These are phyloP conservation scores for Ceratobasidium sp. DNA, from an alignment of 1,284 basidiomycete genomes.

Conservation along the genomic window DNA sequence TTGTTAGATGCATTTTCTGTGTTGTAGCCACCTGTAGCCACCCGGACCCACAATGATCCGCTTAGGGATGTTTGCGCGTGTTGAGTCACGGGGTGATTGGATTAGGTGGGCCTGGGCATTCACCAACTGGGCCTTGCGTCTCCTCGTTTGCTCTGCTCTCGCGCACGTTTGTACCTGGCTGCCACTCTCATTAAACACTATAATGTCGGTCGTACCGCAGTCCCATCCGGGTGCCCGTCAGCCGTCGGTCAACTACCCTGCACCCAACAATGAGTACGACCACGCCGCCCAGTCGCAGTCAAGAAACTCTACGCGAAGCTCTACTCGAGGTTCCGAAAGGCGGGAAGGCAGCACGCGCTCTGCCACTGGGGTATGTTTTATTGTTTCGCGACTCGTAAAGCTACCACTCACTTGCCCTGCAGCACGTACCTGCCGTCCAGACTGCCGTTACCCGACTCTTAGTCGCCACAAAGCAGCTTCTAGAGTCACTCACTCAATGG, in stretches of 20 bases:
- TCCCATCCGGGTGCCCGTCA: constrained; percentile 23
- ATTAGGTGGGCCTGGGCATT: constrained; percentile 18
- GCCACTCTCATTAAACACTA: neutral
- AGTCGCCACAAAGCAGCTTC: constrained; percentile 93
- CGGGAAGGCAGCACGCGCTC: constrained; percentile 27
- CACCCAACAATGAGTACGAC: constrained; percentile 25
- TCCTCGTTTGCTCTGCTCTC: neutral
- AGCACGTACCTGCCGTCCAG: constrained; percentile 65
- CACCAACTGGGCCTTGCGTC: constrained; percentile 10
- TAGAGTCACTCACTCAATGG: constrained; percentile 93
- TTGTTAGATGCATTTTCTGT: constrained; percentile 11
- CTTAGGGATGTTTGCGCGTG: constrained; percentile 20
- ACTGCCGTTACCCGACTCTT: constrained; percentile 92
- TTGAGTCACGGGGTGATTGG: constrained; percentile 33
- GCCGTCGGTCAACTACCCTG: constrained; percentile 35
- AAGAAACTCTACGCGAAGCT: constrained; percentile 26
- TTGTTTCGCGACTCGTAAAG: no score
- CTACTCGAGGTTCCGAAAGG: constrained; percentile 14
- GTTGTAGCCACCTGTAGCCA: constrained; percentile 2
- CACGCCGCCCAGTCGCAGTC: neutral
- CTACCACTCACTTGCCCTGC: neutral
- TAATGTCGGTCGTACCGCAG: constrained; percentile 3
- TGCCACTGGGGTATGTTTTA: constrained; percentile 8
- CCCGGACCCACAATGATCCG: constrained; percentile 12
- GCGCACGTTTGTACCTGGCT: neutral